A percentile compares a stretch with the other conserved stretches of the same genome.
Evolutionary conservation across 31 red algal genomes (phyloP).

Genomic region (Porphyra umbilicalis): DNA sequence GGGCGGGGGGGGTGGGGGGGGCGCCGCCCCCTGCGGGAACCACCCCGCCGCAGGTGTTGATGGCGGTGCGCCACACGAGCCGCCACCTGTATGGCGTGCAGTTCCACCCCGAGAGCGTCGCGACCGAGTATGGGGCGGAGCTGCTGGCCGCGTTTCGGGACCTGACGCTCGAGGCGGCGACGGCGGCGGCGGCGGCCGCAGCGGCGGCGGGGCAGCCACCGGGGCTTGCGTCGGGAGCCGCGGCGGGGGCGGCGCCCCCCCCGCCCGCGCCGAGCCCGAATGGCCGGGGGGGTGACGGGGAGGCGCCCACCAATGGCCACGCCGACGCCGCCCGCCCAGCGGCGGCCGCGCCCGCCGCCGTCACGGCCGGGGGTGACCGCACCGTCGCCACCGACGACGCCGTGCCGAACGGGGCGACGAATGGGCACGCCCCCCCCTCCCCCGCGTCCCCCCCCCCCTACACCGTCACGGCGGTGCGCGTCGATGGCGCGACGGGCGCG

Average conservation of each 20-base stretch:
- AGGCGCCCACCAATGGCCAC: background rate
- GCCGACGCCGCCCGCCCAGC: no score
- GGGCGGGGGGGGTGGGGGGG: background rate
- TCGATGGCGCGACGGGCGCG: background rate
- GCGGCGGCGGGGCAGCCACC: background rate
- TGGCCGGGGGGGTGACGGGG: background rate
- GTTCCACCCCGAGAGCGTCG: slow-evolving; percentile 90
- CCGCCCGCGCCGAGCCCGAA: background rate
- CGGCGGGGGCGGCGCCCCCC: background rate
- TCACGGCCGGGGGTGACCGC: background rate
- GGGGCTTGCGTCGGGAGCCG: background rate
- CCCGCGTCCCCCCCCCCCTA: background rate
- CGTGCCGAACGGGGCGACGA: no score
- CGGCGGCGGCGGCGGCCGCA: background rate
- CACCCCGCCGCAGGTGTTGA: slow-evolving; percentile 34
- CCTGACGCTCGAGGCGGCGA: background rate
- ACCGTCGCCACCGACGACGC: background rate
- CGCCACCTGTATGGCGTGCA: slow-evolving; percentile 81
- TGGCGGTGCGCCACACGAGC: slow-evolving; percentile 73
- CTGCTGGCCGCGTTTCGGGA: slow-evolving; percentile 11
- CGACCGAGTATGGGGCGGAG: slow-evolving; percentile 42
- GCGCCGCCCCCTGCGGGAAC: background rate
- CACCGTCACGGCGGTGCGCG: background rate
- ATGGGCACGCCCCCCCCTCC: background rate
- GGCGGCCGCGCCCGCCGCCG: no score